A percentile compares a stretch with the other conserved stretches of the same genome.
These are phyloP conservation scores for Diddensiella caesifluorescens DNA, from an alignment of 805 yeast genomes.

Conservation along the genomic window DNA sequence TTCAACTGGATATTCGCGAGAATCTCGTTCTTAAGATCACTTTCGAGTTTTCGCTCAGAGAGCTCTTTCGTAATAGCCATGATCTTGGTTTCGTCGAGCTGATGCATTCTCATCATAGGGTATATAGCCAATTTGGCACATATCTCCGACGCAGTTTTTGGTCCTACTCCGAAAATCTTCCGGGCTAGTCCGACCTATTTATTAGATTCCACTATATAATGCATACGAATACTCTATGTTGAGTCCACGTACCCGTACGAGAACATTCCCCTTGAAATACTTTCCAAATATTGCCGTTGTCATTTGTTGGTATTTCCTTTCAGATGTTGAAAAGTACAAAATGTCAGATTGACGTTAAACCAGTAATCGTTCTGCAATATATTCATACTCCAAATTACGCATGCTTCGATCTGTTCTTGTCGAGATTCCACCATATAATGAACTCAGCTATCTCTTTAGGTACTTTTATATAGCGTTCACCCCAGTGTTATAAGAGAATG, in stretches of 20 bases:
- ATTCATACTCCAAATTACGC: no score
- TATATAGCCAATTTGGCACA: slow-evolving; percentile 88
- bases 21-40: slow-evolving; percentile 53
- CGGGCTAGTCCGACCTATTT: slow-evolving; percentile 60
- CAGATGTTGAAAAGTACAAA: no score
- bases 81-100: slow-evolving; percentile 80
- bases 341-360: no score
- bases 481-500: no score
- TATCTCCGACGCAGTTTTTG: slow-evolving; percentile 59
- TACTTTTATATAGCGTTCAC: no score
- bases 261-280: slow-evolving; percentile 33
- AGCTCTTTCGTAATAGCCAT: slow-evolving; percentile 84
- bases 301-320: no score
- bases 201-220: background rate
- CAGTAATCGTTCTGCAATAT: no score
- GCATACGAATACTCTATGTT: background rate
- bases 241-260: slow-evolving; percentile 26
- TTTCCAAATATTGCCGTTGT: slow-evolving; percentile 35
- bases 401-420: no score
- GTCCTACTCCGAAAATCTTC: slow-evolving; percentile 85
- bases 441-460: no score
- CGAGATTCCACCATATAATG: no score
- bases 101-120: slow-evolving; percentile 92
- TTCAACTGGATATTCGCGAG: slow-evolving; percentile 74
- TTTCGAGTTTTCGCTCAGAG: slow-evolving; percentile 76